phyloP scores from a whole-genome alignment of 2,329 filamentous ascomycete species.

The Calonectria hongkongensis region DNA sequence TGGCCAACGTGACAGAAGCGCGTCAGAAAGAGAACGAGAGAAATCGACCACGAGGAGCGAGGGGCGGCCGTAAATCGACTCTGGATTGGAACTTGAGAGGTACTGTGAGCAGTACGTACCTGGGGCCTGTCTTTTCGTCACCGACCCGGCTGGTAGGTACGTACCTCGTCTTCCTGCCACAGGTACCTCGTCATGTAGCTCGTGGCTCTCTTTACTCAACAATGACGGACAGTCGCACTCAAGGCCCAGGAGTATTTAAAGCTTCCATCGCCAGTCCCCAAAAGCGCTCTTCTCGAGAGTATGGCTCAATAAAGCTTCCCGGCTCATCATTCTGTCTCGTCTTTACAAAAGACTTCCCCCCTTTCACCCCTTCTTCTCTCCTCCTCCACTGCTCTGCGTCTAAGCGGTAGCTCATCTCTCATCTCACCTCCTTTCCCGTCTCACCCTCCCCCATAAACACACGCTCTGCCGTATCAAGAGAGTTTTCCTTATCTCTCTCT shows the following conservation, averaged over 20 bases:
- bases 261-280: constrained; percentile 55
- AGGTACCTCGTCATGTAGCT: constrained; percentile 36
- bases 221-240: constrained; percentile 30
- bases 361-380: constrained; percentile 32
- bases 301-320: constrained; percentile 50
- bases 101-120: constrained; percentile 32
- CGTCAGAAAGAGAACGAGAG: constrained; percentile 36
- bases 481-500: constrained; percentile 54
- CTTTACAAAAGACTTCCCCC: constrained; percentile 39
- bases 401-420: constrained; percentile 43
- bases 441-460: constrained; percentile 34
- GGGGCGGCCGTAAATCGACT: constrained; percentile 38
- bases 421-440: constrained; percentile 42
- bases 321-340: constrained; percentile 42
- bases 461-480: constrained; percentile 53
- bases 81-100: constrained; percentile 37
- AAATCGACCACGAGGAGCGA: constrained; percentile 33
- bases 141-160: constrained; percentile 40
- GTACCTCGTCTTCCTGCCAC: constrained; percentile 12
- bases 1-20: constrained; percentile 39
- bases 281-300: constrained; percentile 38
- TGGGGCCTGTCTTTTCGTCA: constrained; percentile 2
- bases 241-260: constrained; percentile 52
- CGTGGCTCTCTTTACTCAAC: too few relatives aligned
- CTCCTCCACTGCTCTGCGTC: constrained; percentile 42